These are phyloP conservation scores for Suillus paluster DNA, from an alignment of 768 basidiomycete genomes.

Conservation along the genomic window DNA sequence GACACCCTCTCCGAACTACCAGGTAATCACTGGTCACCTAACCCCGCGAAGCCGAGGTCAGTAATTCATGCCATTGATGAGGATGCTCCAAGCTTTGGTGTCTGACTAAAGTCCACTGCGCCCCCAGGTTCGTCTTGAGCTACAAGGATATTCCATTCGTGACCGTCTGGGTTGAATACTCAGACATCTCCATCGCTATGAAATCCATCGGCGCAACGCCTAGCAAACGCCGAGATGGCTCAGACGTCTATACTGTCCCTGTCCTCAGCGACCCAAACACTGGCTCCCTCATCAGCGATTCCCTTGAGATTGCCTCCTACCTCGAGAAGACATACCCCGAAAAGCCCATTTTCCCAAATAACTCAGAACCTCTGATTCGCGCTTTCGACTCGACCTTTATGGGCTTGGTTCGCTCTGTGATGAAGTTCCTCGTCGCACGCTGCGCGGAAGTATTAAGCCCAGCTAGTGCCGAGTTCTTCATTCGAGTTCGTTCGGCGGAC, in stretches of 20 bases:
- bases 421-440: slow-evolving; percentile 27
- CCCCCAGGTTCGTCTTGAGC: slow-evolving; percentile 33
- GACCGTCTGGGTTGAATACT: slow-evolving; percentile 39
- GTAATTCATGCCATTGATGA: neutral
- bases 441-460: slow-evolving; percentile 34
- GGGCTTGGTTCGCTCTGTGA: neutral
- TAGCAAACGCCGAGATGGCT: slow-evolving; percentile 21
- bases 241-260: slow-evolving; percentile 37
- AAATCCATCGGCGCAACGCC: slow-evolving; percentile 31
- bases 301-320: slow-evolving; percentile 38
- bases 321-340: slow-evolving; percentile 40
- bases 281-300: slow-evolving; percentile 31
- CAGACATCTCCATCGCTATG: slow-evolving; percentile 31
- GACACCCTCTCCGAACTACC: slow-evolving; percentile 40
- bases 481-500: slow-evolving; percentile 34
- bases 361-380: slow-evolving; percentile 24
- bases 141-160: slow-evolving; percentile 39
- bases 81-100: neutral
- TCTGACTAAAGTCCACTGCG: neutral
- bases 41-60: slow-evolving; percentile 44
- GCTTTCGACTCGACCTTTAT: slow-evolving; percentile 16
- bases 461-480: slow-evolving; percentile 43
- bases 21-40: slow-evolving; percentile 39
- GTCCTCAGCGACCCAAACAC: slow-evolving; percentile 38
- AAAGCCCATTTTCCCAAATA: slow-evolving; percentile 29